Evolutionary conservation across 306 rosid species (phyloP), one percentile per base, ranked within the genome.

Genomic region (Cyclanthera cordifolia): DNA sequence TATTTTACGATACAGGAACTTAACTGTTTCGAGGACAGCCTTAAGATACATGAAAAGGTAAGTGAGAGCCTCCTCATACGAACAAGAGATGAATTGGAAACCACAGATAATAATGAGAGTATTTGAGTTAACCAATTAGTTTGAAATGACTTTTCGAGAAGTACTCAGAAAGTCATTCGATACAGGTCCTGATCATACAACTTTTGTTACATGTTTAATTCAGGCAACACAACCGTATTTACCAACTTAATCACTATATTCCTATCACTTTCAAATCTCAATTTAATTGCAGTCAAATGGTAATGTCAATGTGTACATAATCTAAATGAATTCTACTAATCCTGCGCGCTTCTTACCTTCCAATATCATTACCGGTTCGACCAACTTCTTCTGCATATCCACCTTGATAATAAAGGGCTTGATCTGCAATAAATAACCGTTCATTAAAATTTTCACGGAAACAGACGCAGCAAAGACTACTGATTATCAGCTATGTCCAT

Each of bases 331-430:
- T 27, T 19, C 30, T 5, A 24, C 17, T 5, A 25, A 5, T 61
- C 19, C 57, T 25, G 21, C 5, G 46, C 19, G 4, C 68, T 47
- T 34, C 45, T 59, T 85, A 92, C 96, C 96, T 89, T 74, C 39
- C 85, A 49, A 73, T 55, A 55, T 81, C 85, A 19, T 78, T 73
- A 32, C 73, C 60, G 50, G 83, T 47, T 79, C 74, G 86, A 64
- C 79, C 82, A 61, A 71, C 72, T 16, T 74, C 79, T 79, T 79
- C 91, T 73, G 84, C 95, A 76, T 84, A 82, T 73, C 74, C 91
- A 46, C 78, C 95, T 79, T 87, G 90, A 79, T 81, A 82, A 66
- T 72, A 81, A 74, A 76, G 51, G 74, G 81, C 86, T 83, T 85
- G 91, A 76, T 74, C 96, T 93, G 87, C 82, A 79, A 75, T 12